Conservation (phyloP, 306 rosid genomes). For the Inga leiocalycina region DNA sequence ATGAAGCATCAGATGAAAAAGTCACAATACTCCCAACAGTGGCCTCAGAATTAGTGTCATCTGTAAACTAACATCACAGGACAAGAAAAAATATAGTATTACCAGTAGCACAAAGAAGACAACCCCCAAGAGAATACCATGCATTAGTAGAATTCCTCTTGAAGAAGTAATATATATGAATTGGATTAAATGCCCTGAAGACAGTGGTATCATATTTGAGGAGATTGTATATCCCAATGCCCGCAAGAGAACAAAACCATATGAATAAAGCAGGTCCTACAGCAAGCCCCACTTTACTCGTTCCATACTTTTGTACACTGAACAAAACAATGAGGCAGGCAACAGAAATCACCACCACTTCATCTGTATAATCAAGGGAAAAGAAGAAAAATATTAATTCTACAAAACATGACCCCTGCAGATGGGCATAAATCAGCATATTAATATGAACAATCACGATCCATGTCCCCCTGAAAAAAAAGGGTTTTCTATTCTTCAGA, state of each 20-base stretch:
- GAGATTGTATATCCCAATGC: constrained; percentile 87
- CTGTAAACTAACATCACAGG: constrained; percentile 25
- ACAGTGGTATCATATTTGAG: constrained; percentile 73
- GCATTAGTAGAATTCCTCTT: constrained; percentile 94
- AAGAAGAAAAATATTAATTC: constrained; percentile 30
- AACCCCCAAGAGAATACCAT: constrained; percentile 97
- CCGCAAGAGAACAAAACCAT: constrained; percentile 94
- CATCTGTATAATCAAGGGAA: constrained; percentile 61
- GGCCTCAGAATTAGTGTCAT: not conserved
- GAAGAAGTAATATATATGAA: constrained; percentile 87
- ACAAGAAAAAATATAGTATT: constrained; percentile 24
- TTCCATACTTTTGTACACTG: constrained; percentile 95
- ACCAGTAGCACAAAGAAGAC: constrained; percentile 98
- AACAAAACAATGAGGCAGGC: constrained; percentile 81
- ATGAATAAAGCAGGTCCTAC: constrained; percentile 95
- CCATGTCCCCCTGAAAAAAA: not conserved
- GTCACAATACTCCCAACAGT: not conserved
- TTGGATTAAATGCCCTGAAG: constrained; percentile 87
- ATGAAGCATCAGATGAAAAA: not conserved
- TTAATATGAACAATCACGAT: not conserved
- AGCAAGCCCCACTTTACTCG: constrained; percentile 91
- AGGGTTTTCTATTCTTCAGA: not conserved
- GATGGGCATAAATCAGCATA: constrained; percentile 2
- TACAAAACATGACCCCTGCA: constrained; percentile 18
- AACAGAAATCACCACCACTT: constrained; percentile 91